phyloP scores from a whole-genome alignment of 768 basidiomycete species.

The Russula ochroleuca region DNA sequence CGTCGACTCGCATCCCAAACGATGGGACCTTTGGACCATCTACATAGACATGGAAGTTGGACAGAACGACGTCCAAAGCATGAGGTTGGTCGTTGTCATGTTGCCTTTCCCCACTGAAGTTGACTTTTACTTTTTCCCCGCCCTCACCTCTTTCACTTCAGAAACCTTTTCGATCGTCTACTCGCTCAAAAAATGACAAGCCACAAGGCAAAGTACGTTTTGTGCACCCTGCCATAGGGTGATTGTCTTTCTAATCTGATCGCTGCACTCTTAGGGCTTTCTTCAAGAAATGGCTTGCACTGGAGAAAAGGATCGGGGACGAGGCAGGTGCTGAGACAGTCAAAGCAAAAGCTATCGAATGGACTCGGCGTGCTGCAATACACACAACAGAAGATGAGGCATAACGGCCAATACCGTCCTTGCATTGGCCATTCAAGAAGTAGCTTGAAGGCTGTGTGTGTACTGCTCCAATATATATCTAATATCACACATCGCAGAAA shows the following conservation, averaged over 20 bases:
- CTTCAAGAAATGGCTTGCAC: conserved; percentile 96
- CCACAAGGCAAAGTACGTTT: conserved; percentile 89
- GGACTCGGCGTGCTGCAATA: conserved; percentile 65
- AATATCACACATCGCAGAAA: conserved; percentile 36
- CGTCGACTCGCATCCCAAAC: conserved; percentile 90
- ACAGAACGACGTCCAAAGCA: conserved; percentile 70
- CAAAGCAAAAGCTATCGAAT: conserved; percentile 87
- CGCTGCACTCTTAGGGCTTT: conserved; percentile 53
- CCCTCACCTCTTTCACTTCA: conserved; percentile 32
- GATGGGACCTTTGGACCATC: conserved; percentile 92
- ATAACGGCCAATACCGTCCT: conserved; percentile 20
- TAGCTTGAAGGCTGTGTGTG: conserved; percentile 20
- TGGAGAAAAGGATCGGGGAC: conserved; percentile 84
- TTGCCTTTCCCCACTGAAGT: neutral
- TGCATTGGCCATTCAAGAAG: conserved; percentile 22
- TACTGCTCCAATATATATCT: conserved; percentile 30
- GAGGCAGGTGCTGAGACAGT: conserved; percentile 75
- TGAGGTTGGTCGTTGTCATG: conserved; percentile 50
- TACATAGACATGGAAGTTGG: conserved; percentile 96
- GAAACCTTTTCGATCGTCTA: conserved; percentile 84
- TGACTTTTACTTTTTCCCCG: conserved; percentile 3
- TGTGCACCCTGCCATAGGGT: neutral
- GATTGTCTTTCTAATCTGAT: neutral
- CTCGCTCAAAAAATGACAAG: conserved; percentile 84
- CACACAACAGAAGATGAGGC: conserved; percentile 19